Conservation (phyloP, 768 basidiomycete genomes). For the Holtermanniella nyarrowii region DNA sequence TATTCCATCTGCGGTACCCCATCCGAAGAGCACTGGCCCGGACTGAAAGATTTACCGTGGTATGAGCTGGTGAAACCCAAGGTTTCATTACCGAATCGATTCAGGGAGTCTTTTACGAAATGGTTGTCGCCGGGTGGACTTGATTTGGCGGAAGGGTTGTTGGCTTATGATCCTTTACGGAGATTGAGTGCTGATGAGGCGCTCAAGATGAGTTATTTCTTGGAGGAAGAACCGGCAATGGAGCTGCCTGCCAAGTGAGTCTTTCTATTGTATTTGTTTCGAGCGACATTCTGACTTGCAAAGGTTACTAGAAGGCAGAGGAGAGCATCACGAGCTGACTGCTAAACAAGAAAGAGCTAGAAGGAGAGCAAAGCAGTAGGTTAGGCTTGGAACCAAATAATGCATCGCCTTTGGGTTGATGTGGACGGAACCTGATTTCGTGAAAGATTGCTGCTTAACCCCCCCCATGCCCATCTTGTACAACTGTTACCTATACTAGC, state of each 20-base stretch:
- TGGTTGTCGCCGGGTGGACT: constrained; percentile 79
- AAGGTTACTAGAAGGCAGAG: constrained; percentile 53
- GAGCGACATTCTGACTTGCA: neutral
- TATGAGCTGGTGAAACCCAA: constrained; percentile 95
- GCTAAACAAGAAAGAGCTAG: constrained; percentile 70
- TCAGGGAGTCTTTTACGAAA: constrained; percentile 79
- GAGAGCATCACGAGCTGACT: constrained; percentile 97
- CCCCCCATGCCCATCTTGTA: no score
- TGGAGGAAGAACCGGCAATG: constrained; percentile 61
- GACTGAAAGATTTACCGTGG: constrained; percentile 79
- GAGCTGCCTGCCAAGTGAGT: constrained; percentile 69
- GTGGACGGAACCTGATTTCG: no score
- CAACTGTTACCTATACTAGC: no score
- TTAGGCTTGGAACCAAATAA: neutral
- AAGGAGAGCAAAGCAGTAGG: neutral
- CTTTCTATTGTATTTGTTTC: neutral
- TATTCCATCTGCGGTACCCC: constrained; percentile 88
- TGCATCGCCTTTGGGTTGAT: no score
- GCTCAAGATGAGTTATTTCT: constrained; percentile 74
- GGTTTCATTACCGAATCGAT: constrained; percentile 59
- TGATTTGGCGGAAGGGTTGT: constrained; percentile 71
- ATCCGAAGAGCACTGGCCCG: constrained; percentile 65
- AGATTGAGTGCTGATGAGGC: constrained; percentile 72
- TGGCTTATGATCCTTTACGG: constrained; percentile 67
- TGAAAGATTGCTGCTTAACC: neutral